phyloP scores from a whole-genome alignment of 305 asterid species.

The Plantago coronopus region DNA sequence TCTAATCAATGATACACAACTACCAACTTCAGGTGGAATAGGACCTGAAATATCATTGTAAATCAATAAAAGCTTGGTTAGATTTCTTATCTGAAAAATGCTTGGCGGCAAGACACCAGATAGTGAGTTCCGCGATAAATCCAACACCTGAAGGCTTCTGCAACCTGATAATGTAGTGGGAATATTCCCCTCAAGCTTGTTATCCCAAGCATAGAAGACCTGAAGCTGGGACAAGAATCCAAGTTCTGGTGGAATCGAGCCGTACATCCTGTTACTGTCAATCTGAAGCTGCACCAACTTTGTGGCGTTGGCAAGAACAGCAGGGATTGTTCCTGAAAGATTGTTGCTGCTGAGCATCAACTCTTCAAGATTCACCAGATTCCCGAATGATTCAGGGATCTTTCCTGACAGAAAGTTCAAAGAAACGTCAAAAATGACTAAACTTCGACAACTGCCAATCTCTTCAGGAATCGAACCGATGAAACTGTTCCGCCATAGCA shows the following conservation, averaged over 20 bases:
- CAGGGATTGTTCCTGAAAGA: slow-evolving; percentile 72
- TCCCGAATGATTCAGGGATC: slow-evolving; percentile 62
- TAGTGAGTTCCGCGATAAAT: slow-evolving; percentile 60
- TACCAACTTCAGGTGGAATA: slow-evolving; percentile 68
- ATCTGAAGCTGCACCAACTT: slow-evolving; percentile 60
- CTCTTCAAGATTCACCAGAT: slow-evolving; percentile 60
- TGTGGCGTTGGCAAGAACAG: slow-evolving; percentile 62
- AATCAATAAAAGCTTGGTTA: slow-evolving; percentile 67
- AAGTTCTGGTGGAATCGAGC: slow-evolving; percentile 59
- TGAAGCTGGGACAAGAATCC: slow-evolving; percentile 49
- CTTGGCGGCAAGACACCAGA: slow-evolving; percentile 61
- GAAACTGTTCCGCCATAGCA: slow-evolving; percentile 76
- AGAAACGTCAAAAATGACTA: slow-evolving; percentile 57
- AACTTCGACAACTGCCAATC: slow-evolving; percentile 51
- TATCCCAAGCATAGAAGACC: slow-evolving; percentile 84
- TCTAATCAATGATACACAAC: slow-evolving; percentile 56
- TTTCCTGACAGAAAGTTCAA: slow-evolving; percentile 55
- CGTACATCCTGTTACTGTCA: slow-evolving; percentile 67
- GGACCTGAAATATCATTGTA: slow-evolving; percentile 62
- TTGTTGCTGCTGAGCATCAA: slow-evolving; percentile 81
- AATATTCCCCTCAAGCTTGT: slow-evolving; percentile 71
- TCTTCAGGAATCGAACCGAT: slow-evolving; percentile 56
- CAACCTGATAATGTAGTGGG: slow-evolving; percentile 57
- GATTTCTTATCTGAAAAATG: slow-evolving; percentile 56
- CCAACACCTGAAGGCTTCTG: slow-evolving; percentile 67